These are phyloP conservation scores for Extremus antarcticus DNA, from an alignment of 495 filamentous ascomycete genomes.

Conservation along the genomic window DNA sequence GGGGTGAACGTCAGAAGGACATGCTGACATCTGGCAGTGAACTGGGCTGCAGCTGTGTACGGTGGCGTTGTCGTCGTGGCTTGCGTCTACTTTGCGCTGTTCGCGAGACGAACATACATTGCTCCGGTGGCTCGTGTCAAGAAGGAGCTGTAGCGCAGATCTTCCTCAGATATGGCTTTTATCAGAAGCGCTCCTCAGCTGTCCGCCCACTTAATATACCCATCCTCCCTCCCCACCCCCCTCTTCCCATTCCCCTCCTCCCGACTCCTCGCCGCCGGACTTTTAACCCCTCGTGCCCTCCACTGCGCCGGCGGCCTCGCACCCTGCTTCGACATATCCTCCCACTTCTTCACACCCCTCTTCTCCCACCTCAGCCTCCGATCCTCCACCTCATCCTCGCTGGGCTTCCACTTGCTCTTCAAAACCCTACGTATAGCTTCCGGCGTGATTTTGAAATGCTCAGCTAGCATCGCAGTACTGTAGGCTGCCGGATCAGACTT, in stretches of 20 bases:
- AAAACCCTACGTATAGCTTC: constrained; percentile 82
- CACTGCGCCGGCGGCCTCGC: constrained; percentile 56
- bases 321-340: constrained; percentile 56
- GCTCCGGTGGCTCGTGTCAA: too few relatives aligned
- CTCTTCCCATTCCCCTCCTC: constrained; percentile 8
- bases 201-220: background rate
- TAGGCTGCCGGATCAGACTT: constrained; percentile 61
- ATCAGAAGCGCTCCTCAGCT: too few relatives aligned
- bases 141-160: too few relatives aligned
- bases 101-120: too few relatives aligned
- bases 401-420: constrained; percentile 70
- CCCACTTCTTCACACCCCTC: constrained; percentile 69
- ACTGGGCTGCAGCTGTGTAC: too few relatives aligned
- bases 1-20: too few relatives aligned
- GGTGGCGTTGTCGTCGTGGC: too few relatives aligned
- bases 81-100: too few relatives aligned
- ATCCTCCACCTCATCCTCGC: constrained; percentile 46
- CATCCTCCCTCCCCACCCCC: background rate
- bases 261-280: constrained; percentile 24
- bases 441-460: constrained; percentile 71
- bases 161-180: too few relatives aligned
- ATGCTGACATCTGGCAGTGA: too few relatives aligned
- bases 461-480: constrained; percentile 60
- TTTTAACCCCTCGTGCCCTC: constrained; percentile 53
- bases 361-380: constrained; percentile 65